Conservation (phyloP, 2,329 filamentous ascomycete genomes). For the Colletotrichum shisoi region DNA sequence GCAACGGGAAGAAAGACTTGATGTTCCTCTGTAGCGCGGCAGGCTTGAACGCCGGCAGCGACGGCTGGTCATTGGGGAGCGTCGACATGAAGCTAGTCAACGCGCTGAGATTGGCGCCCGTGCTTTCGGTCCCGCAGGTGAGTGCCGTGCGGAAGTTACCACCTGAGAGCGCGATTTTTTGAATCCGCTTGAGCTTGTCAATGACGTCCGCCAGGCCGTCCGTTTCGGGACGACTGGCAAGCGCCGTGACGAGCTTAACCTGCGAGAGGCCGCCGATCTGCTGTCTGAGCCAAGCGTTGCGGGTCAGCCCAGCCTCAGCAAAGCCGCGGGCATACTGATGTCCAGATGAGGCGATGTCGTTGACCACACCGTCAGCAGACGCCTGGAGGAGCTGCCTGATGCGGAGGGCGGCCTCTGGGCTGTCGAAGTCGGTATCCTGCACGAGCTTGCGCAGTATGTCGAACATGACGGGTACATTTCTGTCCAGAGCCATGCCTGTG, state of each 20-base stretch:
- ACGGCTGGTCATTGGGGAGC: constrained; percentile 56
- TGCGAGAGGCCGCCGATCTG: constrained; percentile 92
- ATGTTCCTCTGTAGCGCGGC: constrained; percentile 56
- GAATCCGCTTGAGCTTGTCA: constrained; percentile 83
- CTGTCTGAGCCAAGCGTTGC: constrained; percentile 76
- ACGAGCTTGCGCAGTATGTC: constrained; percentile 82
- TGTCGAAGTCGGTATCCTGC: constrained; percentile 88
- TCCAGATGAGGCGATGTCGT: constrained; percentile 88
- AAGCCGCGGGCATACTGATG: constrained; percentile 86
- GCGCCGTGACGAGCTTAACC: constrained; percentile 79
- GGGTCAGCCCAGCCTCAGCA: constrained; percentile 80
- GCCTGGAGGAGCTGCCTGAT: constrained; percentile 87
- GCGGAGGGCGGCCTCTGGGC: constrained; percentile 78
- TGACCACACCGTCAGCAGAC: constrained; percentile 87
- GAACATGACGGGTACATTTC: constrained; percentile 91
- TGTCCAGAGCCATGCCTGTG: constrained; percentile 85
- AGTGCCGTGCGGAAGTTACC: constrained; percentile 78
- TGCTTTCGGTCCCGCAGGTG: constrained; percentile 82
- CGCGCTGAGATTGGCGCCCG: constrained; percentile 72
- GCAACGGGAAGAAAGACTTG: constrained; percentile 90
- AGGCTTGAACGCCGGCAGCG: constrained; percentile 48
- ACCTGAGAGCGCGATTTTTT: constrained; percentile 76
- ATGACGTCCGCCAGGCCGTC: constrained; percentile 79
- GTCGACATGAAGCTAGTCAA: constrained; percentile 74
- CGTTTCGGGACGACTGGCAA: constrained; percentile 75